These are phyloP conservation scores for Boletus rubroflammeus DNA, from an alignment of 768 basidiomycete species.

Conservation along the genomic window DNA sequence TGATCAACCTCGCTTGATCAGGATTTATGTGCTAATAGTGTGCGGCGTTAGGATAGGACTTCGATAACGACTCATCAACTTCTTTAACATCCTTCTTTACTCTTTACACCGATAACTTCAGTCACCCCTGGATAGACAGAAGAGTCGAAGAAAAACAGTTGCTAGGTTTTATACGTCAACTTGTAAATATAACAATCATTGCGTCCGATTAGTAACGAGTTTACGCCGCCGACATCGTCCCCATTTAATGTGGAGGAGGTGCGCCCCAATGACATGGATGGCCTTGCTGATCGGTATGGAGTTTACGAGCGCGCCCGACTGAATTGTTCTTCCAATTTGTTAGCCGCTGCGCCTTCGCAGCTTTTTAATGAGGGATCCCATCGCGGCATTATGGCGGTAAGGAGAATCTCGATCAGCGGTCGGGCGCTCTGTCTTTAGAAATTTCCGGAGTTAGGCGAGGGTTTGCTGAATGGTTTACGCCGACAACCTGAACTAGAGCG, in stretches of 20 bases:
- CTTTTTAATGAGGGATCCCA: conserved; percentile 13
- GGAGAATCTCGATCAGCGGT: conserved; percentile 4
- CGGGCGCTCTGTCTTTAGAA: not conserved
- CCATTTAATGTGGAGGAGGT: conserved; percentile 97
- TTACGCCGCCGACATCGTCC: conserved; percentile 92
- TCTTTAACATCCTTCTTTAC: conserved; percentile 51
- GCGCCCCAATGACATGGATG: conserved; percentile 63
- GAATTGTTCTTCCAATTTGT: conserved; percentile 8
- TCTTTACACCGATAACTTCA: not conserved
- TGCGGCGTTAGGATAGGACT: conserved; percentile 93
- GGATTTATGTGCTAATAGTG: conserved; percentile 77
- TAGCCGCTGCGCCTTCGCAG: conserved; percentile 12
- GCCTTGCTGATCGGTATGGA: conserved; percentile 91
- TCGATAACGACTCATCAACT: conserved; percentile 93
- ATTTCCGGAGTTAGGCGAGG: not conserved
- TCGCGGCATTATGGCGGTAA: conserved; percentile 5
- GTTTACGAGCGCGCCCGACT: conserved; percentile 37
- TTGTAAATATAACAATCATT: conserved; percentile 64
- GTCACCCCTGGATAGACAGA: not conserved
- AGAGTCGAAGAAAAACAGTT: not conserved
- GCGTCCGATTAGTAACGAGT: conserved; percentile 91
- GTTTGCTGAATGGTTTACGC: not conserved
- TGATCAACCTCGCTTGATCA: conserved; percentile 97
- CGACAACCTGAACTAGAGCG: not conserved
- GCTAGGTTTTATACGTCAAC: conserved; percentile 14